Evolutionary conservation across 805 yeast genomes (phyloP).

Genomic region (Yueomyces sp.): DNA sequence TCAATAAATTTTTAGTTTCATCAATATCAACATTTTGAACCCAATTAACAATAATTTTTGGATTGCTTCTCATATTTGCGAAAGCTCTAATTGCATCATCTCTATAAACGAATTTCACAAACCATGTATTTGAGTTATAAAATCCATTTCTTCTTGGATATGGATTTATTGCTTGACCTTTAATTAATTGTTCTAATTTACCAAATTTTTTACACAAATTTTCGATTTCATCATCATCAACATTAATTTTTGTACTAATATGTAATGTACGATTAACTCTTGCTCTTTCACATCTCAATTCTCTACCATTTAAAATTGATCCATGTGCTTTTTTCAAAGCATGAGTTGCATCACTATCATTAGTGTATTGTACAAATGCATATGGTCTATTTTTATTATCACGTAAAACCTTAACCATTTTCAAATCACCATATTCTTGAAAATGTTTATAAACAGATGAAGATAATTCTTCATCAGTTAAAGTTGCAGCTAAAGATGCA

Average conservation of each 20-base stretch:
- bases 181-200: conserved; percentile 56
- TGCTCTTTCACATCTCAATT: conserved; percentile 80
- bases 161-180: conserved; percentile 22
- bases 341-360: conserved; percentile 50
- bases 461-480: conserved; percentile 60
- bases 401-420: conserved; percentile 67
- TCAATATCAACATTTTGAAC: conserved; percentile 57
- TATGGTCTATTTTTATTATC: conserved; percentile 78
- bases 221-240: conserved; percentile 25
- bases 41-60: conserved; percentile 63
- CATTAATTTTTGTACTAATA: conserved; percentile 25
- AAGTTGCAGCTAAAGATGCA: conserved; percentile 58
- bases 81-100: conserved; percentile 83
- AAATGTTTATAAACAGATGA: conserved; percentile 58
- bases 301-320: conserved; percentile 55
- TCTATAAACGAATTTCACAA: conserved; percentile 62
- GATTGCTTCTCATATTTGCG: conserved; percentile 45
- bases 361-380: conserved; percentile 80
- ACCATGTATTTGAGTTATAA: conserved; percentile 40
- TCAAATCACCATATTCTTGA: conserved; percentile 53
- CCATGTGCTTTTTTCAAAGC: conserved; percentile 65
- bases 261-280: conserved; percentile 80
- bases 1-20: background rate
- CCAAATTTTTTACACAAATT: conserved; percentile 43
- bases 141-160: conserved; percentile 8